Evolutionary conservation across 2,329 filamentous ascomycete genomes (phyloP).

Genomic region (Aspergillus spinulosporus): DNA sequence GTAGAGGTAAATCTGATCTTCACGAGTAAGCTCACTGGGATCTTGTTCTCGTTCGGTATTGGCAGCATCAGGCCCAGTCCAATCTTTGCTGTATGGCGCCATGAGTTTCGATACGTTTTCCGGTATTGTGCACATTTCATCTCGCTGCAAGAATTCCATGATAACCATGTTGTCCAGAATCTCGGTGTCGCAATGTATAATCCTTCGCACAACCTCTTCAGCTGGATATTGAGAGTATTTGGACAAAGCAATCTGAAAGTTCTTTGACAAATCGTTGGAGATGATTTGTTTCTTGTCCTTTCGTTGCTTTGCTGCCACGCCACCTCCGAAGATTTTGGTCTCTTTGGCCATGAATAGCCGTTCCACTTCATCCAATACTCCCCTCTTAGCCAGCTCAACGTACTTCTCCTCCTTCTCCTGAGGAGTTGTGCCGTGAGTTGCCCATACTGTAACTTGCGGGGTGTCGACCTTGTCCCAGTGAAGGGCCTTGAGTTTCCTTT

Average conservation of each 20-base stretch:
- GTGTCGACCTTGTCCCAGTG: slow-evolving; percentile 99
- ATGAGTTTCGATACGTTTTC: slow-evolving; percentile 89
- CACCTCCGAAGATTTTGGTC: slow-evolving; percentile 76
- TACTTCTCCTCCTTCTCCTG: slow-evolving; percentile 95
- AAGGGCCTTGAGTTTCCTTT: slow-evolving; percentile 99
- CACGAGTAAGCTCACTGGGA: slow-evolving; percentile 81
- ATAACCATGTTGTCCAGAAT: slow-evolving; percentile 86
- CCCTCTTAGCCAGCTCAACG: slow-evolving; percentile 85
- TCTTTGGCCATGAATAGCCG: slow-evolving; percentile 97
- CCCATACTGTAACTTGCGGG: slow-evolving; percentile 90
- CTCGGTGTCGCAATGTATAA: slow-evolving; percentile 90
- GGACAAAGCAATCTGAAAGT: slow-evolving; percentile 87
- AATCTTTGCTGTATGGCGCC: slow-evolving; percentile 94
- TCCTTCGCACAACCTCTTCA: slow-evolving; percentile 85
- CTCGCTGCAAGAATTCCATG: slow-evolving; percentile 94
- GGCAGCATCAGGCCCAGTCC: slow-evolving; percentile 82
- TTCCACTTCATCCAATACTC: slow-evolving; percentile 95
- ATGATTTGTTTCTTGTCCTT: slow-evolving; percentile 98
- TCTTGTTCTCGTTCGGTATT: slow-evolving; percentile 80
- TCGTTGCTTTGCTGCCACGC: slow-evolving; percentile 67
- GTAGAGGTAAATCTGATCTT: slow-evolving; percentile 92
- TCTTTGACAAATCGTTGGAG: slow-evolving; percentile 82
- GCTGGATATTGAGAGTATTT: slow-evolving; percentile 85
- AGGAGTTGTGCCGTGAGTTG: slow-evolving; percentile 77
- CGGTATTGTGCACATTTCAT: slow-evolving; percentile 87